Evolutionary conservation across 768 basidiomycete species (phyloP).

Genomic region (Gyrodon lividus): DNA sequence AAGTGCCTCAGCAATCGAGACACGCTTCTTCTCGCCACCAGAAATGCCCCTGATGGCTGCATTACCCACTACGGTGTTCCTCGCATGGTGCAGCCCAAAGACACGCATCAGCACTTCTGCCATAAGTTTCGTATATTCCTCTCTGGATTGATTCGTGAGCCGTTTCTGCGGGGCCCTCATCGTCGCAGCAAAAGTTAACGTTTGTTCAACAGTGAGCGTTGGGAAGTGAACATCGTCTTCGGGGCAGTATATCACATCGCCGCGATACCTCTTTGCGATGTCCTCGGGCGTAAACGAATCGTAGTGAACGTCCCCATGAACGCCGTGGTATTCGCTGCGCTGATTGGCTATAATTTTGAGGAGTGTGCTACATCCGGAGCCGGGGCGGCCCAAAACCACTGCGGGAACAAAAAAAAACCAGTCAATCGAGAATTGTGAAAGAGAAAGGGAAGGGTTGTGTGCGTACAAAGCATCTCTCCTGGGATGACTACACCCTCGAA

Average conservation of each 20-base stretch:
- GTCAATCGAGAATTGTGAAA: neutral
- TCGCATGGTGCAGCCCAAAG: slow-evolving; percentile 74
- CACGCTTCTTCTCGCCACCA: slow-evolving; percentile 80
- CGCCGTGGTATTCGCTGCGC: slow-evolving; percentile 38
- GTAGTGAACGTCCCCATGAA: slow-evolving; percentile 44
- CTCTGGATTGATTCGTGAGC: slow-evolving; percentile 16
- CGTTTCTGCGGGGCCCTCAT: slow-evolving; percentile 43
- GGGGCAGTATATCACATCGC: slow-evolving; percentile 44
- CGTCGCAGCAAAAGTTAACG: slow-evolving; percentile 51
- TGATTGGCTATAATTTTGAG: slow-evolving; percentile 53
- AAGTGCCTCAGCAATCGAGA: slow-evolving; percentile 73
- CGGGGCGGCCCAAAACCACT: slow-evolving; percentile 86
- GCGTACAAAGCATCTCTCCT: slow-evolving; percentile 74
- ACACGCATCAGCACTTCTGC: slow-evolving; percentile 59
- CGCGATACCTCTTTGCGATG: slow-evolving; percentile 46
- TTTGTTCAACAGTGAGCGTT: slow-evolving; percentile 47
- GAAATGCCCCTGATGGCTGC: slow-evolving; percentile 71
- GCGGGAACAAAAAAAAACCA: neutral
- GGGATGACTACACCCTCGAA: slow-evolving; percentile 66
- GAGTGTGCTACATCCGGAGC: slow-evolving; percentile 54
- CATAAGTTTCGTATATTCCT: slow-evolving; percentile 23
- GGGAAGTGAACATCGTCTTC: slow-evolving; percentile 51
- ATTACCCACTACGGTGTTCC: slow-evolving; percentile 75
- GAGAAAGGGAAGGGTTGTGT: slow-evolving; percentile 25
- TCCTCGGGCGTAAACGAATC: slow-evolving; percentile 45